A percentile compares a stretch with the other conserved stretches of the same genome.
phyloP scores from a whole-genome alignment of 768 basidiomycete species.

The Boletales sp. region DNA sequence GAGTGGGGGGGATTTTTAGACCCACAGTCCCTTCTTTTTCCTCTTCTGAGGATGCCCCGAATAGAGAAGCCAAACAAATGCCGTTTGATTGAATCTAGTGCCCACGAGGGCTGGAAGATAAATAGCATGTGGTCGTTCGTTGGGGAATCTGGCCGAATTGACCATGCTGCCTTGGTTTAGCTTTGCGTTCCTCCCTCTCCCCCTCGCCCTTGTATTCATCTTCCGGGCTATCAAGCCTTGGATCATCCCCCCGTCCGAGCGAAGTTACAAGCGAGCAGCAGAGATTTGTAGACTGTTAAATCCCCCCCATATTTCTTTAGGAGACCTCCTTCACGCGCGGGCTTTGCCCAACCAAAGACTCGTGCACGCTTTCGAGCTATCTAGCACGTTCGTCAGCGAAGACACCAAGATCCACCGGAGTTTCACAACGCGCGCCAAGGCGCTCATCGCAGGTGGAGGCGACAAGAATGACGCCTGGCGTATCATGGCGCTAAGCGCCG shows the following conservation, averaged over 20 bases:
- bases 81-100: too few relatives aligned
- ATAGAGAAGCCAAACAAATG: too few relatives aligned
- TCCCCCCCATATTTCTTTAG: conserved; percentile 11
- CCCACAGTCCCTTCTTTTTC: too few relatives aligned
- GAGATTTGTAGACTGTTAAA: conserved; percentile 13
- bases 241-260: neutral
- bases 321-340: conserved; percentile 13
- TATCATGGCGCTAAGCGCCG: conserved; percentile 8
- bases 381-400: conserved; percentile 52
- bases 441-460: conserved; percentile 12
- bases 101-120: too few relatives aligned
- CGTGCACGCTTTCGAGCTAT: conserved; percentile 25
- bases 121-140: too few relatives aligned
- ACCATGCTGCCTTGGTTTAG: neutral
- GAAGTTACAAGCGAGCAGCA: conserved; percentile 3
- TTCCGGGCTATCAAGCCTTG: conserved; percentile 1
- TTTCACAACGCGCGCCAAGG: conserved; percentile 23
- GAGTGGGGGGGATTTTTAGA: too few relatives aligned
- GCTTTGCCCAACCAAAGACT: conserved; percentile 24
- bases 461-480: conserved; percentile 12
- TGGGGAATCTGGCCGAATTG: too few relatives aligned
- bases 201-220: too few relatives aligned
- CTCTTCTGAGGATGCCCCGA: too few relatives aligned
- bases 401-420: conserved; percentile 28
- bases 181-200: neutral